A percentile compares a stretch with the other conserved stretches of the same genome.
Conservation (phyloP, 2,329 filamentous ascomycete genomes). For the Mycosphaerella arachidis region DNA sequence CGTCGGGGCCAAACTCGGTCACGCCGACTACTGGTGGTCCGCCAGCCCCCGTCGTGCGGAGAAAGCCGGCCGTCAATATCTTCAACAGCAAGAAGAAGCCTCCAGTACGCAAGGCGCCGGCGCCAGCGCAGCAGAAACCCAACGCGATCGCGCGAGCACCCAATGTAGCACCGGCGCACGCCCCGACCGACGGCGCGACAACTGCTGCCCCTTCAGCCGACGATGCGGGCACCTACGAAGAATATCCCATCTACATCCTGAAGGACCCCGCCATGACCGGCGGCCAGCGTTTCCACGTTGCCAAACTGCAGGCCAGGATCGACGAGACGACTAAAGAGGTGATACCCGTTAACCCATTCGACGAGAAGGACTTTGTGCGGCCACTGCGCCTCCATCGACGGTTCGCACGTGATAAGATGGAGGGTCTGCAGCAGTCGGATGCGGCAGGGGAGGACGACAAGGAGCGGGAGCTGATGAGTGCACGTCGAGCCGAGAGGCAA, state of each 20-base stretch:
- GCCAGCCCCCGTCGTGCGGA: constrained; percentile 31
- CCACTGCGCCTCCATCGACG: constrained; percentile 86
- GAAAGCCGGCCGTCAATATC: constrained; percentile 33
- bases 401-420: constrained; percentile 65
- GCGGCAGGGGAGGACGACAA: constrained; percentile 56
- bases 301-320: constrained; percentile 65
- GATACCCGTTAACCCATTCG: constrained; percentile 56
- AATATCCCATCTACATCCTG: constrained; percentile 73
- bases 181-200: neutral
- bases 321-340: constrained; percentile 24
- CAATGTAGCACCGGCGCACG: constrained; percentile 6
- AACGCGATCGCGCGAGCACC: constrained; percentile 9
- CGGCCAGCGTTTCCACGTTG: constrained; percentile 79
- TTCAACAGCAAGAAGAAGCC: constrained; percentile 34
- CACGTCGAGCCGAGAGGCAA: constrained; percentile 69
- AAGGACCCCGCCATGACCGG: constrained; percentile 70
- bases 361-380: constrained; percentile 78
- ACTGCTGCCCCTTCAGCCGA: constrained; percentile 12
- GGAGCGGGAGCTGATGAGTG: constrained; percentile 56
- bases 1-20: constrained; percentile 30
- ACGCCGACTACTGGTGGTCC: constrained; percentile 38
- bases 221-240: constrained; percentile 33
- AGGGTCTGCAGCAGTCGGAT: constrained; percentile 29
- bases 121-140: constrained; percentile 8
- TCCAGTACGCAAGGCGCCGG: constrained; percentile 26